Conservation (phyloP, 106 monocot species). For the Allium cepa region DNA sequence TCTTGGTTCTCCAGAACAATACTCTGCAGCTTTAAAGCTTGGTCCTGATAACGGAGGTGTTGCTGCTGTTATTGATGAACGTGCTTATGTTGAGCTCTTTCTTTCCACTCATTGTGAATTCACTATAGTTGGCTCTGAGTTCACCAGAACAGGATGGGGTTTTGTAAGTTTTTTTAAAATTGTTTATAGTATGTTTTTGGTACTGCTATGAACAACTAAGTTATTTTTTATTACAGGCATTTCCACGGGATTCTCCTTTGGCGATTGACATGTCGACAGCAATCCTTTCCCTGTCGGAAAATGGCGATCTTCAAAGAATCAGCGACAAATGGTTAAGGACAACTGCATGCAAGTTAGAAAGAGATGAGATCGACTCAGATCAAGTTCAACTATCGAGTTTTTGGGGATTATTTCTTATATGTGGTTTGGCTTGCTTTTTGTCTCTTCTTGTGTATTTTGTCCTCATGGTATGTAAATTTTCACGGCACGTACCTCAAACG, state of each 20-base stretch:
- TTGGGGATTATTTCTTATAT: conserved; percentile 54
- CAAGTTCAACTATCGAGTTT: conserved; percentile 54
- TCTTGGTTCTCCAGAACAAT: conserved; percentile 43
- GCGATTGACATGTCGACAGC: conserved; percentile 69
- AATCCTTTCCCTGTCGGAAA: conserved; percentile 69
- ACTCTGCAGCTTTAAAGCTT: conserved; percentile 45
- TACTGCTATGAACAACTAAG: too few species aligned
- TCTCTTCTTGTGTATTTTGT: conserved; percentile 44
- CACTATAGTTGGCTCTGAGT: conserved; percentile 52
- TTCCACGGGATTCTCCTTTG: conserved; percentile 59
- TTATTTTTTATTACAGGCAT: conserved; percentile 27
- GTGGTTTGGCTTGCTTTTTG: conserved; percentile 45
- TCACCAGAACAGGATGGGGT: conserved; percentile 85
- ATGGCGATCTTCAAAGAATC: conserved; percentile 71
- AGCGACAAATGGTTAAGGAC: conserved; percentile 60
- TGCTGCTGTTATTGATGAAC: conserved; percentile 71
- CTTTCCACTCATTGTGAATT: conserved; percentile 58
- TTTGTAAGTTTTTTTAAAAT: conserved; percentile 55
- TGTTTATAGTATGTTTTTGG: too few species aligned
- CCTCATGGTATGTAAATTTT: conserved; percentile 33
- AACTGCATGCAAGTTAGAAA: conserved; percentile 24
- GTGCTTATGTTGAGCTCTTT: conserved; percentile 61
- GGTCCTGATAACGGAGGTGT: conserved; percentile 77
- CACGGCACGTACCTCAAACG: conserved; percentile 9
- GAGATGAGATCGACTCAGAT: conserved; percentile 27